Percentiles rank a stretch among this genome's conserved stretches.
Conservation (phyloP, 345 rosid genomes). For the Aegle marmelos region DNA sequence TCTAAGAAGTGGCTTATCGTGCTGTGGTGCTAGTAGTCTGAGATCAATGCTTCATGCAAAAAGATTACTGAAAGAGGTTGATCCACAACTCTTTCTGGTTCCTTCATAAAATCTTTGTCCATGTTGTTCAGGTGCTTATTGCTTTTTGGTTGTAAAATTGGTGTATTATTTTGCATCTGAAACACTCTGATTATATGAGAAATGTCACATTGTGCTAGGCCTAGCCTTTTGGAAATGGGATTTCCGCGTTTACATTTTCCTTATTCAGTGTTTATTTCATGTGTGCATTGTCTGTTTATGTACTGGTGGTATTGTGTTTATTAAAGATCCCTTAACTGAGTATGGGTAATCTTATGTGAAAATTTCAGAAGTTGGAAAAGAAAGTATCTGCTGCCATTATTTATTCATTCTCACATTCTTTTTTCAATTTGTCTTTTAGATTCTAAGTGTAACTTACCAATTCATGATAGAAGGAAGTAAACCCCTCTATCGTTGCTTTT, state of each 20-base stretch:
- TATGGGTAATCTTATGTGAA: neutral
- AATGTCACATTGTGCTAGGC: neutral
- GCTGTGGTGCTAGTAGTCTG: neutral
- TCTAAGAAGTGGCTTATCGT: neutral
- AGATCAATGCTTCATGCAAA: neutral
- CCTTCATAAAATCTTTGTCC: neutral
- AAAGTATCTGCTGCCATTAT: neutral
- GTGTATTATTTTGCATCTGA: neutral
- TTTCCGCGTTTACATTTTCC: neutral
- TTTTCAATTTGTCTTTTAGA: neutral
- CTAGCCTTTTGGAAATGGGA: neutral
- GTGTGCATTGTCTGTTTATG: neutral
- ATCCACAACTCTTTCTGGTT: neutral
- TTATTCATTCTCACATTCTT: neutral
- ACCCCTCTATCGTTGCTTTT: too few species aligned
- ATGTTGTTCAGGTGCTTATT: neutral
- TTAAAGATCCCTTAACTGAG: neutral
- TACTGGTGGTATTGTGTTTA: neutral
- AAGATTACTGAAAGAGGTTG: neutral
- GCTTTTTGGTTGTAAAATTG: neutral
- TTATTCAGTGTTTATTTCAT: neutral
- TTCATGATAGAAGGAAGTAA: neutral
- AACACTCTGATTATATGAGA: neutral
- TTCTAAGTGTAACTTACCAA: neutral
- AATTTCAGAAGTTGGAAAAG: neutral